Conservation (phyloP, 148 eudicot genomes). For the Selenicereus undatus region DNA sequence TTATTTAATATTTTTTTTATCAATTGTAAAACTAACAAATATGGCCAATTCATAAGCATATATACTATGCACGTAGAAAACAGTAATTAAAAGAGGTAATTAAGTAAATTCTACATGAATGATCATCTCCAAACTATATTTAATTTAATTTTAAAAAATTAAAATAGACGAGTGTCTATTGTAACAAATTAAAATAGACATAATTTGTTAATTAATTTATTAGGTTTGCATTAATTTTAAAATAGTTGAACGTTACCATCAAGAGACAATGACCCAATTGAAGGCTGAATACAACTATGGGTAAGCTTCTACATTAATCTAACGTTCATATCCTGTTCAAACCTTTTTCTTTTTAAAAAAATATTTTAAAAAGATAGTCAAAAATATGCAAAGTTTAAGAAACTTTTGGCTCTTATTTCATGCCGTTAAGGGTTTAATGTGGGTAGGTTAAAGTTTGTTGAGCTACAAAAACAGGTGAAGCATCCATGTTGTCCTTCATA, state of each 20-base stretch:
- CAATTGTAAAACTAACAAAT: too few species aligned
- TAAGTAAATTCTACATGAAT: too few species aligned
- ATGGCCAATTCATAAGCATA: too few species aligned
- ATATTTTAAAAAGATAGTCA: too few species aligned
- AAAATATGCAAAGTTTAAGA: neutral
- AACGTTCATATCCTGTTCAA: neutral
- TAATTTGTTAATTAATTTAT: neutral
- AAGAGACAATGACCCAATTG: neutral
- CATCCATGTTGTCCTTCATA: neutral
- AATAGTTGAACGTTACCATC: slow-evolving; percentile 2
- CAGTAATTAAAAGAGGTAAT: too few species aligned
- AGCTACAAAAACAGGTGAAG: slow-evolving; percentile 7
- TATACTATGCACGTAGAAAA: too few species aligned
- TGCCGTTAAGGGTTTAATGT: slow-evolving; percentile 2
- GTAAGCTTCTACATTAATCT: neutral
- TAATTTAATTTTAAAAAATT: too few species aligned
- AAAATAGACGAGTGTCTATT: too few species aligned
- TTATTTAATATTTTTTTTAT: too few species aligned
- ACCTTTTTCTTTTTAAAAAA: too few species aligned
- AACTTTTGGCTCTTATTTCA: neutral
- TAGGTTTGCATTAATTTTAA: neutral
- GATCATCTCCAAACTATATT: too few species aligned
- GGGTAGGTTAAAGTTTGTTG: slow-evolving; percentile 29
- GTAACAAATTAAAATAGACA: too few species aligned
- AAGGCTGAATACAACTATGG: neutral